Base-by-base conservation (phyloP, 2,329 filamentous ascomycete genomes). In the Zasmidium cellare region DNA sequence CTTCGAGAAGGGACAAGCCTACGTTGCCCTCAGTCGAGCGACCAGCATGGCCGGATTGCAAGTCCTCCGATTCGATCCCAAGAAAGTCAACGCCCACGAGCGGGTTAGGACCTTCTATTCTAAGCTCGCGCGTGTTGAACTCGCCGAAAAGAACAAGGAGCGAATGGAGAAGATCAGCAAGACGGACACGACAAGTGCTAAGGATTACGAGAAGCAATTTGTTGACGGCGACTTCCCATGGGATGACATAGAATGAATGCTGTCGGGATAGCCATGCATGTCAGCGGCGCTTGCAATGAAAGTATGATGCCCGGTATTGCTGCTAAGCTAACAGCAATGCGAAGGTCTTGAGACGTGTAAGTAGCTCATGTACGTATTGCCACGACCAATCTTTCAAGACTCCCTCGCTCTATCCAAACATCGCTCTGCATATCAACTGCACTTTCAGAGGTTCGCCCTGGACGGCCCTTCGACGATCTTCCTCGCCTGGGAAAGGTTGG, bases 1-100 rank as follows among this genome's bases (percentile, higher is more conserved):
- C 1, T 99, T 99, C 68, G 94, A 99, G 73, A 97, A 96, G 74
- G 94, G 94, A 0, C 94, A 99, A 74, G 94, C 94, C 5, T 99
- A 99, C 71, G 94, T 99, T 52, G 94, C 94, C 52, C 84, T 99
- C 14, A 96, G 91, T 79, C 90, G 94, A 75, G 94, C 94, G 14
- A 96, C 91, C 1, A 90, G 83, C 58, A 92, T 97, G 77, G 83
- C 86, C 18, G 94, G 94, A 0, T 78, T 99, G 19, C 91, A 96
- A 71, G 92, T 99, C 12, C 75, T 93, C 50, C 84, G 91, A 35
- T 99, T 99, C 68, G 90, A 97, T 68, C 89, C 91, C 65, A 83
- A 79, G 60, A 97, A 96, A 75, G 93, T 99, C 23, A 92, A 96
- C 87, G 94, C 96, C 2, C 94, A 99, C 71, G 87, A 91, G 1